Evolutionary conservation across 352 stramenopile genomes (phyloP).

Genomic region (Phytophthora nicotianae): DNA sequence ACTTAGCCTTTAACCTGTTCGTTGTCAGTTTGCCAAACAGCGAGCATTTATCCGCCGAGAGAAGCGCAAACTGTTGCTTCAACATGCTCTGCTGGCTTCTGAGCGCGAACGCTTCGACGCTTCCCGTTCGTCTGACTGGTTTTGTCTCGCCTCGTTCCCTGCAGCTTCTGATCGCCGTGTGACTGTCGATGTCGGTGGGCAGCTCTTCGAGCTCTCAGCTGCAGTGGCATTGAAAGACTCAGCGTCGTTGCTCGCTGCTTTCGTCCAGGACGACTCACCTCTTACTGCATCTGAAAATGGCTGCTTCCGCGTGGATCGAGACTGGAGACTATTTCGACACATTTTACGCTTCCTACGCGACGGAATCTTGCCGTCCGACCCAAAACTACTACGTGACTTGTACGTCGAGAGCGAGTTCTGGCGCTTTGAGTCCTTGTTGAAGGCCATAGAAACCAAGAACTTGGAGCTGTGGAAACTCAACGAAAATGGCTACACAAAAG

Average conservation of each 20-base stretch:
- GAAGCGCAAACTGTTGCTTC: slow-evolving; percentile 74
- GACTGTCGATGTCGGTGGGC: slow-evolving; percentile 68
- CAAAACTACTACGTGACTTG: slow-evolving; percentile 64
- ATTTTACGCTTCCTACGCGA: slow-evolving; percentile 84
- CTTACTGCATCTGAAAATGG: slow-evolving; percentile 60
- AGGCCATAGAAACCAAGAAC: slow-evolving; percentile 79
- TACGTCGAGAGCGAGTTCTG: slow-evolving; percentile 88
- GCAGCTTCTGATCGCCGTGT: slow-evolving; percentile 49
- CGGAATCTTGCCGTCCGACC: slow-evolving; percentile 65
- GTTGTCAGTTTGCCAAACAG: slow-evolving; percentile 64
- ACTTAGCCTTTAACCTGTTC: background rate
- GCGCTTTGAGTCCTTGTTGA: slow-evolving; percentile 77
- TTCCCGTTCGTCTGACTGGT: slow-evolving; percentile 76
- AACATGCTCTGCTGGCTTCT: slow-evolving; percentile 74
- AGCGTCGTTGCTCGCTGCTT: slow-evolving; percentile 65
- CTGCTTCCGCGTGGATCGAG: slow-evolving; percentile 76
- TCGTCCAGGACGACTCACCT: slow-evolving; percentile 69
- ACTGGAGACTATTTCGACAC: slow-evolving; percentile 82
- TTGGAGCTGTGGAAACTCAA: slow-evolving; percentile 61
- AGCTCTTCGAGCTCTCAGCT: slow-evolving; percentile 76
- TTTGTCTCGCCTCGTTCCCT: slow-evolving; percentile 63
- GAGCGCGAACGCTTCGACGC: slow-evolving; percentile 78
- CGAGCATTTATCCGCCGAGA: slow-evolving; percentile 82
- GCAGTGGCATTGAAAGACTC: slow-evolving; percentile 57
- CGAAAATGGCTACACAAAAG: slow-evolving; percentile 20